Conservation (phyloP, 1,139 yeast species). For the Candida tunisiensis region DNA sequence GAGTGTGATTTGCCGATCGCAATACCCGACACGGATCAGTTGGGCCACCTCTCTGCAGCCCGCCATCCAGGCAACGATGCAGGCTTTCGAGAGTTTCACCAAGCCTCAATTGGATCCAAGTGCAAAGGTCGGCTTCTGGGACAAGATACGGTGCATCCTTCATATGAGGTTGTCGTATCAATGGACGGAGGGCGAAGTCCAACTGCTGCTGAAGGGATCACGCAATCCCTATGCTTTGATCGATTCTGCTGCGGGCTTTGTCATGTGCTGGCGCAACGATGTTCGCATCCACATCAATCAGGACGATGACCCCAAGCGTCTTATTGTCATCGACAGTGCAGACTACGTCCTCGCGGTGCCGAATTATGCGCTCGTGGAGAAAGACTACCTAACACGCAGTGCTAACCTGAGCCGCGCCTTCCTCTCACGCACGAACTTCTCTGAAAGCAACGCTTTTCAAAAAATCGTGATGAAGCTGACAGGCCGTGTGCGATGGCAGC, state of each 20-base stretch:
- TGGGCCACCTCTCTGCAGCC: conserved; percentile 86
- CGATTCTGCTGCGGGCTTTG: conserved; percentile 64
- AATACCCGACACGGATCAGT: conserved; percentile 46
- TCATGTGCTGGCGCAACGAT: conserved; percentile 58
- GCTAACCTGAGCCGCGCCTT: conserved; percentile 8
- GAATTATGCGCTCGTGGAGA: conserved; percentile 18
- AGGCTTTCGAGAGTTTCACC: conserved; percentile 67
- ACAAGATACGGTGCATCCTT: conserved; percentile 41
- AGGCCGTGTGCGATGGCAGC: conserved; percentile 32
- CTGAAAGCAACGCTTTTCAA: conserved; percentile 13
- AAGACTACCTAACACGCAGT: conserved; percentile 12
- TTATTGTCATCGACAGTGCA: conserved; percentile 48
- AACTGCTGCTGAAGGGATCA: conserved; percentile 47
- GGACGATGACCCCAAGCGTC: conserved; percentile 40
- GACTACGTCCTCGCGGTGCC: conserved; percentile 57
- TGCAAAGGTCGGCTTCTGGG: conserved; percentile 70
- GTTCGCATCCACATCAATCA: conserved; percentile 47
- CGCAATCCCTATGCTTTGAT: conserved; percentile 58
- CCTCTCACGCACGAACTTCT: conserved; percentile 9
- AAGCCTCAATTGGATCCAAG: conserved; percentile 76
- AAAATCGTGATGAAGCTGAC: conserved; percentile 38
- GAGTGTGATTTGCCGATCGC: conserved; percentile 36
- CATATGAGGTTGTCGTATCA: conserved; percentile 36
- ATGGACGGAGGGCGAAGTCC: conserved; percentile 34
- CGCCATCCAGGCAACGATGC: conserved; percentile 67